Conservation (phyloP, 495 filamentous ascomycete species). For the Lepidopterella palustris region DNA sequence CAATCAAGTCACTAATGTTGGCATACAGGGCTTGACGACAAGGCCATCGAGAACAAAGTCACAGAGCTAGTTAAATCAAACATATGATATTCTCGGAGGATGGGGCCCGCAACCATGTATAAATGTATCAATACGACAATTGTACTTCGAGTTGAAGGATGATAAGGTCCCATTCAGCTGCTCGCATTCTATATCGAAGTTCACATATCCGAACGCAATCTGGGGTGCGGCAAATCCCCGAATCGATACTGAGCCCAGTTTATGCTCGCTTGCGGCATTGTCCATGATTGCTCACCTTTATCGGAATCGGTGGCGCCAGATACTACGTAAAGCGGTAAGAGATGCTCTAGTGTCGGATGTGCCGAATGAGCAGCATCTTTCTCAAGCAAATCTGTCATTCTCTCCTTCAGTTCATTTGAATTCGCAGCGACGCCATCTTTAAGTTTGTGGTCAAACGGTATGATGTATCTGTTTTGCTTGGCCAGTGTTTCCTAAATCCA, state of each 20-base stretch:
- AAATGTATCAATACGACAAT: neutral
- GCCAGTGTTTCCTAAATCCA: neutral
- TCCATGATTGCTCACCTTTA: constrained; percentile 26
- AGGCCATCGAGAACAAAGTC: constrained; percentile 87
- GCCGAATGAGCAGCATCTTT: constrained; percentile 64
- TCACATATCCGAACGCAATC: neutral
- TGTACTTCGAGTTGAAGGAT: neutral
- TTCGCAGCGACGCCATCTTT: constrained; percentile 58
- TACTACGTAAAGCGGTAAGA: constrained; percentile 70
- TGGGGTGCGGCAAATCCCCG: too few species aligned
- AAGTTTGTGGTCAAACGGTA: constrained; percentile 70
- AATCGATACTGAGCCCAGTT: constrained; percentile 32
- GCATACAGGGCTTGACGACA: constrained; percentile 68
- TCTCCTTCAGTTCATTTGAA: constrained; percentile 51
- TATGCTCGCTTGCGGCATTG: constrained; percentile 27
- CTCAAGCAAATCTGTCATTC: constrained; percentile 54
- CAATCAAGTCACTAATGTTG: constrained; percentile 19
- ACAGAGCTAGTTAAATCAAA: constrained; percentile 65
- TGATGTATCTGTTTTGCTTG: constrained; percentile 28
- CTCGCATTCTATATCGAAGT: neutral
- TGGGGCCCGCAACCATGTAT: neutral
- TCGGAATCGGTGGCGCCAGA: constrained; percentile 30
- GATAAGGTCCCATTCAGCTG: neutral
- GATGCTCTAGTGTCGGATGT: constrained; percentile 74
- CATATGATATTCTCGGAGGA: constrained; percentile 6